Base-by-base conservation (phyloP, 371 early-diverging fungal species). In the Mucor racemosus region DNA sequence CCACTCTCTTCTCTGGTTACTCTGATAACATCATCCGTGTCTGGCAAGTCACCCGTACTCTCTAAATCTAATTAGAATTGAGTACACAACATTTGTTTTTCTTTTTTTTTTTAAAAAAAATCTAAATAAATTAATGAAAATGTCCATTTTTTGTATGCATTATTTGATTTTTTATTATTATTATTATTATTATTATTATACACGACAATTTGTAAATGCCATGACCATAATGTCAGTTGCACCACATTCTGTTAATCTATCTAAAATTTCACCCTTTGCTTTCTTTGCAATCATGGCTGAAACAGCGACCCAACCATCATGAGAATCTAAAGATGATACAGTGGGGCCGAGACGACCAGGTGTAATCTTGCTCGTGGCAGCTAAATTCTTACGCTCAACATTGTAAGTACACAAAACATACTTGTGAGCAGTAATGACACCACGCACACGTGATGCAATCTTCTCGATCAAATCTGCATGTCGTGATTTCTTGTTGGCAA, bases 1-100 rank as follows among this genome's bases (percentile, higher is more conserved):
- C 92, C 84, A 96, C 95, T 67, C 89, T 99, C 78, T 97, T 98
- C 85, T 91, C 97, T 85, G 99, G 99, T 69, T 99, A 98, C 94
- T 92, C 97, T 75, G 99, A 97, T 84, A 90, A 90, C 87, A 74
- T 88, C 73, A 95, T 98, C 88, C 91, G 96, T 75, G 97, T 96
- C 86, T 97, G 95, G 95, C 86, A 90, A 76, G 92, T 94, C 74
- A 87, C 89, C 80, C 91, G 89, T 80, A 76, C 84, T 72, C 46
- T 50, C 42, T 60, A 48, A 33, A 6, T 55, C 17, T 50, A 26
- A 19, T 50, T 19, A 50, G 21, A 26, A 21, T 26, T 1, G 21
- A 26, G 11, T 26, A 9, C 11, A 38, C 38, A 38, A 38, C 11
- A 38, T 9, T 11, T 38, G 38, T 11, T 9, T 38, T 42, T 21